phyloP scores from a whole-genome alignment of 2,329 filamentous ascomycete genomes.

The Fusarium sacchari region DNA sequence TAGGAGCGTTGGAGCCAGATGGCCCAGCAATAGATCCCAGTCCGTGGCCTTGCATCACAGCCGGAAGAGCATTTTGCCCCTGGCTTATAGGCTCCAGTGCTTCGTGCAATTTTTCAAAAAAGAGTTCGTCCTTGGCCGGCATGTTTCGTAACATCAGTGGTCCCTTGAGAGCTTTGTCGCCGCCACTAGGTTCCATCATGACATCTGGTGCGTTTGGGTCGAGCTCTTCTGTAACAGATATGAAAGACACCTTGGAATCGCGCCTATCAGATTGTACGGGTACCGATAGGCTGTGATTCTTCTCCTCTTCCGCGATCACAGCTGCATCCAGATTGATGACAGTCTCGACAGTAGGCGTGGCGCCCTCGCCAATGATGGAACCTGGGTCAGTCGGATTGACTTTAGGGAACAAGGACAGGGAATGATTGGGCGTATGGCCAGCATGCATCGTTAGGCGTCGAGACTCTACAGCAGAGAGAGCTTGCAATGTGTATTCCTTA shows the following conservation, averaged over 20 bases:
- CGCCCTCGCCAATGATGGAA: slow-evolving; percentile 41
- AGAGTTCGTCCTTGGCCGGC: slow-evolving; percentile 65
- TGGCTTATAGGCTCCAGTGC: slow-evolving; percentile 62
- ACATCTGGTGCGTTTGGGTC: slow-evolving; percentile 39
- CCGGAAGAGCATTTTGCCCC: slow-evolving; percentile 58
- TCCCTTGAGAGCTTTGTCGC: slow-evolving; percentile 59
- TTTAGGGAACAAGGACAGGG: slow-evolving; percentile 62
- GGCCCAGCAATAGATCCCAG: slow-evolving; percentile 24
- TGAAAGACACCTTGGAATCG: slow-evolving; percentile 33
- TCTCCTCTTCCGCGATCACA: background rate
- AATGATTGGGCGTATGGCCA: slow-evolving; percentile 71
- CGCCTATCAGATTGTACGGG: slow-evolving; percentile 14
- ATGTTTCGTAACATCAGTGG: slow-evolving; percentile 66
- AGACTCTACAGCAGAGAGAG: slow-evolving; percentile 59
- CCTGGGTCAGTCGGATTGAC: slow-evolving; percentile 53
- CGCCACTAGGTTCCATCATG: slow-evolving; percentile 52
- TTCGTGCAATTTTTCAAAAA: slow-evolving; percentile 60
- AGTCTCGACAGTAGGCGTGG: slow-evolving; percentile 44
- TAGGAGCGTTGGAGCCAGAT: slow-evolving; percentile 18
- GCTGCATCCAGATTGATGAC: slow-evolving; percentile 18
- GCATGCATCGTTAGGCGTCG: slow-evolving; percentile 69
- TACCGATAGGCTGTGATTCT: background rate
- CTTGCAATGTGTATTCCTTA: slow-evolving; percentile 57
- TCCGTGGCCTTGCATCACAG: slow-evolving; percentile 51
- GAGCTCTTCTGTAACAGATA: slow-evolving; percentile 16